Percentiles rank a stretch among this genome's conserved stretches.
Conservation (phyloP, 805 yeast genomes). For the Blastobotrys chiropterorum region DNA sequence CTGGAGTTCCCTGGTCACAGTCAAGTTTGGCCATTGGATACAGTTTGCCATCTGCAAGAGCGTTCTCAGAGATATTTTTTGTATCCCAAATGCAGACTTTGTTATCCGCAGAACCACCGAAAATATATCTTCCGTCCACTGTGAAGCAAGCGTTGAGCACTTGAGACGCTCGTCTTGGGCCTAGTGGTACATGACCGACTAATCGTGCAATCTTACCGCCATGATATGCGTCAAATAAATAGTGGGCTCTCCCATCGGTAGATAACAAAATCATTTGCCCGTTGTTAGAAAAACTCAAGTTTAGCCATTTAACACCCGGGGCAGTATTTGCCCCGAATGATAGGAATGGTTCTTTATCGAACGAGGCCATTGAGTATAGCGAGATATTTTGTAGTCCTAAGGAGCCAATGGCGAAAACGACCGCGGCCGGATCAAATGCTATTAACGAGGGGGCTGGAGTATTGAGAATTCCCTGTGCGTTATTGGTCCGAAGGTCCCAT, state of each 20-base stretch:
- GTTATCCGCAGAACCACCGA: constrained; percentile 56
- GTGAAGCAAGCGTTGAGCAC: constrained; percentile 55
- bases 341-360: constrained; percentile 52
- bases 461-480: constrained; percentile 56
- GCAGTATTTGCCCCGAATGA: constrained; percentile 36
- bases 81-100: constrained; percentile 49
- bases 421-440: constrained; percentile 80
- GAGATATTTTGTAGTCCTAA: constrained; percentile 40
- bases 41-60: constrained; percentile 5
- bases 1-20: constrained; percentile 34
- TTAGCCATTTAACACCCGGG: constrained; percentile 44
- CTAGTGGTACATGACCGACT: constrained; percentile 44
- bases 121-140: constrained; percentile 59
- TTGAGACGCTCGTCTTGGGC: constrained; percentile 38
- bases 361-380: constrained; percentile 55
- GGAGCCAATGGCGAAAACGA: constrained; percentile 66
- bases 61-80: constrained; percentile 12
- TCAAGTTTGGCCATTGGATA: constrained; percentile 22
- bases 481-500: constrained; percentile 77
- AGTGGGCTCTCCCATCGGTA: constrained; percentile 50
- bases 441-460: constrained; percentile 50
- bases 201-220: constrained; percentile 47
- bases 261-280: constrained; percentile 59
- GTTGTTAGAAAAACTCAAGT: constrained; percentile 72
- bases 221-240: constrained; percentile 62